A percentile compares a stretch with the other conserved stretches of the same genome.
Conservation (phyloP, 169 alveolate genomes). For the Plasmodium gallinaceum region DNA sequence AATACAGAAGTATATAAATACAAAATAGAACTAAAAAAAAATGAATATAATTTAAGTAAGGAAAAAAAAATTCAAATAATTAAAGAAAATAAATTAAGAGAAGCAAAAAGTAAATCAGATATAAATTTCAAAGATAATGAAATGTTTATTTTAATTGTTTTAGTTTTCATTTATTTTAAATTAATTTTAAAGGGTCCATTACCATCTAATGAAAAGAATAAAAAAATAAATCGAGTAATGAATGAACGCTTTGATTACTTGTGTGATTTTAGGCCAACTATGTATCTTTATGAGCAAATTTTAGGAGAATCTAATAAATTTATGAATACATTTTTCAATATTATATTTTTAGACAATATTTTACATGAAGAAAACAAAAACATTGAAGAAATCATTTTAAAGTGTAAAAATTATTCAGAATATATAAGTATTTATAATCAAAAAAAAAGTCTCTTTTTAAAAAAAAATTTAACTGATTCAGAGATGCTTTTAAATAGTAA, state of each 20-base stretch:
- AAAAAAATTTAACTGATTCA: background rate
- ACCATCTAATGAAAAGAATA: slow-evolving; percentile 44
- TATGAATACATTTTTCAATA: slow-evolving; percentile 44
- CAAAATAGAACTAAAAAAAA: slow-evolving; percentile 43
- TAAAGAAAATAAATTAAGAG: slow-evolving; percentile 58
- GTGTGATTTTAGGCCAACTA: slow-evolving; percentile 72
- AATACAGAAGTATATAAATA: slow-evolving; percentile 50
- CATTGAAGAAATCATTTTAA: slow-evolving; percentile 13
- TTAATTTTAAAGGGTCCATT: slow-evolving; percentile 66
- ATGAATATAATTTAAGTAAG: slow-evolving; percentile 38
- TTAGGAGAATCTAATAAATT: slow-evolving; percentile 72
- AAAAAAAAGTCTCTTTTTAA: background rate
- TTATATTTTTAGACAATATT: slow-evolving; percentile 63
- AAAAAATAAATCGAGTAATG: slow-evolving; percentile 52
- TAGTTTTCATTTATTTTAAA: slow-evolving; percentile 72
- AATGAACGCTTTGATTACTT: slow-evolving; percentile 54
- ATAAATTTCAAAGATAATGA: slow-evolving; percentile 65
- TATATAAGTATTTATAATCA: slow-evolving; percentile 40
- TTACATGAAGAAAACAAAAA: slow-evolving; percentile 61
- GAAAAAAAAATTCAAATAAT: slow-evolving; percentile 52
- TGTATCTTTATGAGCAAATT: slow-evolving; percentile 66
- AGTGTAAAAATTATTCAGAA: slow-evolving; percentile 32
- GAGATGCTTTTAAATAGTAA: background rate
- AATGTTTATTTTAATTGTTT: slow-evolving; percentile 54
- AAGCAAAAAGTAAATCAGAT: slow-evolving; percentile 53